These are phyloP conservation scores for Backusella tuberculispora DNA, from an alignment of 192 early-diverging fungal genomes.

Conservation along the genomic window DNA sequence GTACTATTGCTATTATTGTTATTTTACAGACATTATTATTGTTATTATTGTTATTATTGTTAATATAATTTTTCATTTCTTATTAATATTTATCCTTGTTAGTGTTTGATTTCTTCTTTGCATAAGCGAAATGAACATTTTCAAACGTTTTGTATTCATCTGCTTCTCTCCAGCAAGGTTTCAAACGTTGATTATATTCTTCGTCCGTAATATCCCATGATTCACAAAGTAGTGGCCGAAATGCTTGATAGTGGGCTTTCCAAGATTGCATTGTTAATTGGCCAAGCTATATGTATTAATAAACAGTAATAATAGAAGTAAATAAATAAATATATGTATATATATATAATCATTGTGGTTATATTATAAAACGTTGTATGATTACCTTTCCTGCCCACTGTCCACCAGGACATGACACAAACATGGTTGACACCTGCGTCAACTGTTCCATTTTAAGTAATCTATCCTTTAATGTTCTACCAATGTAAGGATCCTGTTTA, in stretches of 20 bases:
- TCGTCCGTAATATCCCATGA: constrained; percentile 25
- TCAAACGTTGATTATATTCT: constrained; percentile 31
- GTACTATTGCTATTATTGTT: not conserved
- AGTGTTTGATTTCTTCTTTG: constrained; percentile 33
- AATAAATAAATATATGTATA: not conserved
- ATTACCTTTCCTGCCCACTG: constrained; percentile 46
- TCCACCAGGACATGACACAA: constrained; percentile 44
- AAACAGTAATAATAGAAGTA: not conserved
- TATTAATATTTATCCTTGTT: not conserved
- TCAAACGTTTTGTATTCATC: constrained; percentile 45
- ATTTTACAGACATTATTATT: constrained; percentile 9
- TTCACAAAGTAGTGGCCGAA: constrained; percentile 36
- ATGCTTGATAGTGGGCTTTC: constrained; percentile 37
- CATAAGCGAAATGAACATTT: constrained; percentile 48
- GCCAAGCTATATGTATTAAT: constrained; percentile 30
- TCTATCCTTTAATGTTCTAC: constrained; percentile 28
- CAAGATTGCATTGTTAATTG: constrained; percentile 42
- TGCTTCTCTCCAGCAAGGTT: constrained; percentile 38
- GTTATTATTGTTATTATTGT: not conserved
- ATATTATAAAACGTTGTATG: not conserved
- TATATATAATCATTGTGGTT: not conserved
- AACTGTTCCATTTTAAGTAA: constrained; percentile 22
- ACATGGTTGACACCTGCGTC: constrained; percentile 23
- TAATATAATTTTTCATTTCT: not conserved
- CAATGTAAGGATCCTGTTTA: constrained; percentile 31